Evolutionary conservation across 495 filamentous ascomycete species (phyloP).

Genomic region (Trichoderma asperelloides): DNA sequence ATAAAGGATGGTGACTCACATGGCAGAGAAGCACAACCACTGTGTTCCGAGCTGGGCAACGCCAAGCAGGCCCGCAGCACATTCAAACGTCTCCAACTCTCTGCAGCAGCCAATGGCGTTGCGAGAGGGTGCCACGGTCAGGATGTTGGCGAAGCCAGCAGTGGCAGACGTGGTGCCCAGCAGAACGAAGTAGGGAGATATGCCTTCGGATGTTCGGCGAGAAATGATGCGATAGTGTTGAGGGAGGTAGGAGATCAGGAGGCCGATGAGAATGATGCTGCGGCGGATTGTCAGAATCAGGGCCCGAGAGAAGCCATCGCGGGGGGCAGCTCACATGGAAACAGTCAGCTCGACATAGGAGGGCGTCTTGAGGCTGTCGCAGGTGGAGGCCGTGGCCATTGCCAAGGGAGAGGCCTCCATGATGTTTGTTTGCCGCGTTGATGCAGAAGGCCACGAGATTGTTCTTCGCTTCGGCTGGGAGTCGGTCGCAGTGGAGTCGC

Average conservation of each 20-base stretch:
- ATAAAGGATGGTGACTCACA: slow-evolving; percentile 47
- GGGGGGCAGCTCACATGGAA: slow-evolving; percentile 42
- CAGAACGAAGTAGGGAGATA: slow-evolving; percentile 88
- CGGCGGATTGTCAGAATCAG: background rate
- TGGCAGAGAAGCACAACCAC: slow-evolving; percentile 83
- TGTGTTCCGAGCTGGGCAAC: slow-evolving; percentile 85
- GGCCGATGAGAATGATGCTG: slow-evolving; percentile 81
- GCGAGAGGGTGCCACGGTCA: slow-evolving; percentile 67
- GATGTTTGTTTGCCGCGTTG: background rate
- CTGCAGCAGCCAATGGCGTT: slow-evolving; percentile 78
- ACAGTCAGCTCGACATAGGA: slow-evolving; percentile 52
- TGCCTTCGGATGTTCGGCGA: slow-evolving; percentile 84
- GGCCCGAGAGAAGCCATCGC: background rate
- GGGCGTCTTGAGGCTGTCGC: slow-evolving; percentile 43
- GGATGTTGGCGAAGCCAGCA: slow-evolving; percentile 81
- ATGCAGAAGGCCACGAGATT: background rate
- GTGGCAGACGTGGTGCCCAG: slow-evolving; percentile 84
- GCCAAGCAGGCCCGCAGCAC: slow-evolving; percentile 74
- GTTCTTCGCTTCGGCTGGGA: background rate
- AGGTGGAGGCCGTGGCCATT: slow-evolving; percentile 14
- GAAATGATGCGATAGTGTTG: slow-evolving; percentile 87
- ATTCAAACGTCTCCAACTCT: slow-evolving; percentile 70
- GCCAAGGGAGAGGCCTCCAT: slow-evolving; percentile 2
- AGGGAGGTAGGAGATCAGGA: slow-evolving; percentile 87
- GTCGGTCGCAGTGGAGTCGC: background rate